These are phyloP conservation scores for Colletotrichum gloeosporioides DNA, from an alignment of 2,329 filamentous ascomycete species.

Conservation along the genomic window DNA sequence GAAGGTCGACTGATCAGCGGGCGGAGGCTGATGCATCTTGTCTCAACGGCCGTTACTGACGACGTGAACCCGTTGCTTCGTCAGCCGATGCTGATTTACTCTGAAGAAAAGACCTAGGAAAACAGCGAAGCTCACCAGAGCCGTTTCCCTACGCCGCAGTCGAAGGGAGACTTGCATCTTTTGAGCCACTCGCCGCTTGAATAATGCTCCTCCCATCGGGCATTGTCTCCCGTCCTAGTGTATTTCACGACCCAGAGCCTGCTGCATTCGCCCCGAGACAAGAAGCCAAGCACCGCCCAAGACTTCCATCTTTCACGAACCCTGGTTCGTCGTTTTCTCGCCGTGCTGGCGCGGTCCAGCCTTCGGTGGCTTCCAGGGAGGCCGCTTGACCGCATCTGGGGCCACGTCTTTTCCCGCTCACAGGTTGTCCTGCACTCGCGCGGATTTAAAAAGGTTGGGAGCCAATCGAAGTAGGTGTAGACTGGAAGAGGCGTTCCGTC, in stretches of 20 bases:
- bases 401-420: background rate
- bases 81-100: background rate
- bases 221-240: background rate
- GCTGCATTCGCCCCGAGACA: background rate
- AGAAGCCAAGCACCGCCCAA: background rate
- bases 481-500: background rate
- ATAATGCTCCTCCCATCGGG: background rate
- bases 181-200: background rate
- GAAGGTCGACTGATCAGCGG: constrained; percentile 26
- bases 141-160: background rate
- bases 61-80: background rate
- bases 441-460: background rate
- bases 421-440: background rate
- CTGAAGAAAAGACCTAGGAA: too few species aligned
- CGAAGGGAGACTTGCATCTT: background rate
- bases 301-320: background rate
- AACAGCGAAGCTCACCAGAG: background rate
- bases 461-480: background rate
- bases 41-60: background rate
- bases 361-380: background rate
- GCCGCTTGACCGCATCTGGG: constrained; percentile 1
- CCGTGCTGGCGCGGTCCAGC: background rate
- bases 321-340: background rate
- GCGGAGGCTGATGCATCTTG: constrained; percentile 7
- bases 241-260: background rate